These are phyloP conservation scores for Taphrina communis DNA, from an alignment of 1,139 yeast genomes.

Conservation along the genomic window DNA sequence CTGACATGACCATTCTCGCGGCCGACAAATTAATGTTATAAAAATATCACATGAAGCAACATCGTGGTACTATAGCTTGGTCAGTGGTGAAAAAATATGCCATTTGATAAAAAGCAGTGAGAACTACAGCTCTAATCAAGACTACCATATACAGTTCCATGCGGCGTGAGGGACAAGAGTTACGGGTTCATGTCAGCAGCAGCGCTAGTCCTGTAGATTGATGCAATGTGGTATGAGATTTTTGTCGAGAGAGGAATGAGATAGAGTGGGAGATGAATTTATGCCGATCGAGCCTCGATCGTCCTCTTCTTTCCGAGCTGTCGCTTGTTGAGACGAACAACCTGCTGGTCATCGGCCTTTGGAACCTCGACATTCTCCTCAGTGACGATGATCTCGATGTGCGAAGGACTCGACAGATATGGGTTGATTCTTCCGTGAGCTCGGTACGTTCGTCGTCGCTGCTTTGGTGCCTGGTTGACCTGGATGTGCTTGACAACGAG, in stretches of 20 bases:
- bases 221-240: constrained; percentile 10
- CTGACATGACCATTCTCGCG: too few relatives aligned
- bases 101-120: constrained; percentile 5
- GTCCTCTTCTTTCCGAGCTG: constrained; percentile 40
- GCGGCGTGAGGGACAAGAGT: neutral
- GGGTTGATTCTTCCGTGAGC: constrained; percentile 99
- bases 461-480: constrained; percentile 99
- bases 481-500: constrained; percentile 97
- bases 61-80: too few relatives aligned
- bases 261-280: constrained; percentile 1
- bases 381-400: constrained; percentile 95
- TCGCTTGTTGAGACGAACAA: constrained; percentile 39
- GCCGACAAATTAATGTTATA: too few relatives aligned
- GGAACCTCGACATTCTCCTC: constrained; percentile 94
- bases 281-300: constrained; percentile 36
- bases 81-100: neutral
- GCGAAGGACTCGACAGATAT: constrained; percentile 98
- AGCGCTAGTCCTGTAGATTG: neutral
- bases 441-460: constrained; percentile 99
- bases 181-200: neutral
- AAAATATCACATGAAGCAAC: too few relatives aligned
- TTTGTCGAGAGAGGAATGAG: neutral
- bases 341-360: constrained; percentile 73
- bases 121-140: constrained; percentile 6
- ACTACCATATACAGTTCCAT: constrained; percentile 1